Base-by-base conservation (phyloP, 1,284 basidiomycete genomes). In the Exobasidium cylindrosporum region DNA sequence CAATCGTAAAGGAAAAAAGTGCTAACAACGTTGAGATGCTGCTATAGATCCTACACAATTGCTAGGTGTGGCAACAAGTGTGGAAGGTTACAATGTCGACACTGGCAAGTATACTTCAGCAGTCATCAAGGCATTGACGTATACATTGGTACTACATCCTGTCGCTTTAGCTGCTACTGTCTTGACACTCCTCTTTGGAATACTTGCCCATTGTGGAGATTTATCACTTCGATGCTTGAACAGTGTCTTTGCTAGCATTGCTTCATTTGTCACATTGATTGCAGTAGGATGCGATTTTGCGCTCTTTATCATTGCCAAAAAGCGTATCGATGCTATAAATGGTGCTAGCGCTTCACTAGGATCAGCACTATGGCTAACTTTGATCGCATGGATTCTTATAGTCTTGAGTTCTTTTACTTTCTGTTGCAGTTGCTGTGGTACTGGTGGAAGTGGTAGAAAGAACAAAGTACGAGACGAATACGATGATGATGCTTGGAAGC, bases 261-360 rank as follows among this genome's bases (percentile, higher is more conserved):
- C 68, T 32, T 67, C 71, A 5, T 49, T 62, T 45, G 49, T 75
- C 53, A 64, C 74, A n/a, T 30, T 68, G 52, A 58, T 75, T 13
- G 73, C 74, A 23, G 73, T 77, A 47, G 69, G 66, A 23, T 62
- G 74, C 57, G 73, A 77, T 40, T 66, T 73, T 11, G 74, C 74
- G 31, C 68, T 77, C 49, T 77, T 77, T 57, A 60, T 73, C 61
- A 67, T 77, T 29, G 71, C 73, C 31, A 70, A 69, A 61, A 70
- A 77, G 68, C 64, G 74, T 10, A 74, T 76, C 61, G 60, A 76
- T 50, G 55, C 57, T 28, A 64, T 74, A 58, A 60, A 61, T 44
- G 74, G 73, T 29, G 74, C 67, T 7, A 60, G 58, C 2, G 74
- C 74, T 4, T 43, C 59, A 32, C 67, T 71, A 53, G 74, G 74